Base-by-base conservation (phyloP, 371 early-diverging fungal genomes). In the Mucor circinelloides region DNA sequence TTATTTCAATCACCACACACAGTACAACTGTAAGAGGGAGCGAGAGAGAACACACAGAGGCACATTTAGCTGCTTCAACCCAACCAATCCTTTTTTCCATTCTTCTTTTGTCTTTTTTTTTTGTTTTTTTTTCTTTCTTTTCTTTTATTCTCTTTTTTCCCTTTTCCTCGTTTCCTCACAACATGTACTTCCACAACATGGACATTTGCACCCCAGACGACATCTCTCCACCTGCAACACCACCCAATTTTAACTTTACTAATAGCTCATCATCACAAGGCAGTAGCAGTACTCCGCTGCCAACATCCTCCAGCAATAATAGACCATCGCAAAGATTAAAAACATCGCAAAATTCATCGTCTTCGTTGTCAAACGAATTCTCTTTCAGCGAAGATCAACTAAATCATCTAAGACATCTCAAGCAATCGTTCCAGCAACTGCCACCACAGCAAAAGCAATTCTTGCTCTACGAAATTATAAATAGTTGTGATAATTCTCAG, bases 401-500 rank as follows among this genome's bases (percentile, higher is more conserved):
- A 31, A 28, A 42, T 23, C 77, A 78, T 58, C 60, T 84, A 8
- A 66, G 73, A 3, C 75, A 77, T 23, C 50, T 83, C 12, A 83
- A 79, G 62, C 66, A 72, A n/a, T 69, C 77, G 1, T 83, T 83
- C 57, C 81, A 80, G 55, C 83, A 83, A 60, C 70, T 83, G 8
- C 57, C 70, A 6, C 54, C 79, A 6, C 76, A 74, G 17, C 83
- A 83, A 64, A 71, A 79, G 28, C 81, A 83, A 31, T 73, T 74
- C 32, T 62, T 83, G 40, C 55, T 83, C 3, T 72, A 75, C 60
- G 85, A 83, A 58, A 79, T 89, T n/a, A 73, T 89, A 66, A 79
- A 84, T 67, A 70, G 80, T 60, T 89, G 87, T 71, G 79, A 79
- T 58, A 87, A 76, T 55, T 75, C 83, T 13, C 87, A 89, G 58